phyloP scores from a whole-genome alignment of 2,329 filamentous ascomycete species.

The Exophiala xenobiotica region DNA sequence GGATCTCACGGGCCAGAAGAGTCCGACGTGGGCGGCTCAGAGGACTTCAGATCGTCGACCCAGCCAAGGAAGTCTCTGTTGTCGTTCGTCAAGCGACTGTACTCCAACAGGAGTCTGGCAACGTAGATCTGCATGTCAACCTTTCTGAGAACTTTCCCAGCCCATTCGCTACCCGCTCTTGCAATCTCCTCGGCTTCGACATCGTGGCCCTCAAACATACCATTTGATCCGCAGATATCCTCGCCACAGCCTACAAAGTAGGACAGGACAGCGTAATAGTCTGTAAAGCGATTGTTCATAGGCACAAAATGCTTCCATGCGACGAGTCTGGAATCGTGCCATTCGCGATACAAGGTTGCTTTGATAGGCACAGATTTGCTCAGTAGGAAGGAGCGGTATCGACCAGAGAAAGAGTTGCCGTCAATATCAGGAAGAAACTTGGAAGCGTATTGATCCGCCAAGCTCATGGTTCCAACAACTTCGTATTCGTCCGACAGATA shows the following conservation, averaged over 20 bases:
- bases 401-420: conserved; percentile 69
- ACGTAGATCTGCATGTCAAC: conserved; percentile 76
- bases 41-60: conserved; percentile 1
- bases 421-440: conserved; percentile 78
- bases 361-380: conserved; percentile 73
- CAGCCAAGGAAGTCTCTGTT: conserved; percentile 1
- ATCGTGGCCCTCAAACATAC: conserved; percentile 42
- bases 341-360: conserved; percentile 74
- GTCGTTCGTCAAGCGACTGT: conserved; percentile 38
- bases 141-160: conserved; percentile 63
- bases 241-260: conserved; percentile 58
- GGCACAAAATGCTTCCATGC: conserved; percentile 81
- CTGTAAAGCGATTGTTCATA: conserved; percentile 71
- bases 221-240: not conserved
- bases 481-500: conserved; percentile 47
- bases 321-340: conserved; percentile 73
- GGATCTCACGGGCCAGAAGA: not conserved
- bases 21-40: not conserved
- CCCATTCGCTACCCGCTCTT: conserved; percentile 65
- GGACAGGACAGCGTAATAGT: conserved; percentile 70
- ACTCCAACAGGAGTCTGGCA: conserved; percentile 63
- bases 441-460: conserved; percentile 46
- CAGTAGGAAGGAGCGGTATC: conserved; percentile 67
- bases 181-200: conserved; percentile 64
- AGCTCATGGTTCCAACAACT: conserved; percentile 34